Evolutionary conservation across 495 filamentous ascomycete genomes (phyloP), one percentile per base, ranked within the genome.

Genomic region (Podospora fimiseda): DNA sequence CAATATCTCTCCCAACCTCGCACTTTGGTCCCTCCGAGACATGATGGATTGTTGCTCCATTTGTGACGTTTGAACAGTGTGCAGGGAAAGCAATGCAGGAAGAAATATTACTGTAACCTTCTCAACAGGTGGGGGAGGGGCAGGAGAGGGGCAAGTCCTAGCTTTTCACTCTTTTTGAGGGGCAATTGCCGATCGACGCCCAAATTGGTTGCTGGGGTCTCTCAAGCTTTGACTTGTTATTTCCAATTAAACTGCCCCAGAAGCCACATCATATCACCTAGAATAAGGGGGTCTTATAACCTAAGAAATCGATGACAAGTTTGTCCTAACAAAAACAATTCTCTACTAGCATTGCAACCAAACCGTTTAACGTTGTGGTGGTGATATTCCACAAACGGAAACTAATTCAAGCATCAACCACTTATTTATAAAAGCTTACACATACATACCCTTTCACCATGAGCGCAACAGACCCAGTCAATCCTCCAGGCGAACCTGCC

Each of bases 401-500:
- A n/a, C n/a, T n/a, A n/a, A n/a, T n/a, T n/a, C n/a, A n/a, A n/a
- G n/a, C 27, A 6, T 33, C 27, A 33, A 33, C 27, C 27, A n/a
- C n/a, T n/a, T n/a, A n/a, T n/a, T n/a, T n/a, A n/a, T n/a, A 45
- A 45, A 20, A 18, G 7, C 43, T 7, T 3, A 7, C 43, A 45
- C 9, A 18, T 14, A 45, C 43, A 45, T 20, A 23, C 9, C 11
- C 33, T n/a, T 20, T 23, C 14, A 53, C 43, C 41, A 69, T 64
- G 62, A 36, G 52, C 33, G 43, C 59, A 9, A 50, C 54, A 1
- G 59, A 64, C 1, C 39, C 53, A 14, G 16, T 46, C n/a, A 54
- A 46, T 20, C 67, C 67, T 3, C 60, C 66, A 1, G 69, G 69
- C 41, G 62, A 67, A 2, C 66, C 73, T 27, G 73, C 73, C 40